A percentile compares a stretch with the other conserved stretches of the same genome.
Conservation (phyloP, 495 filamentous ascomycete genomes). For the Xylaria intraflava region DNA sequence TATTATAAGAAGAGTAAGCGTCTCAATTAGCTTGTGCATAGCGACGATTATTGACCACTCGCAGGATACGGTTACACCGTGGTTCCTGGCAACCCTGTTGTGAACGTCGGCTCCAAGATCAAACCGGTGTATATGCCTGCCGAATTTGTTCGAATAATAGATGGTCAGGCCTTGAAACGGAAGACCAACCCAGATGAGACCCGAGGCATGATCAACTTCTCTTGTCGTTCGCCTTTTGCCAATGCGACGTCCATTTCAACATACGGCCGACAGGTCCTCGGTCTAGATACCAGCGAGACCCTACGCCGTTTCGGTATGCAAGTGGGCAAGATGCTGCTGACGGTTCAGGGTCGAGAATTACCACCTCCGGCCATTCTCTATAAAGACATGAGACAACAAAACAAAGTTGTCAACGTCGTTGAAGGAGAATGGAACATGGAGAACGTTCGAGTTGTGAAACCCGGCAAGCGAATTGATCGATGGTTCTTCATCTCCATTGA, state of each 20-base stretch:
- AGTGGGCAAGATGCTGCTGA: constrained; percentile 41
- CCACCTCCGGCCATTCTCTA: constrained; percentile 35
- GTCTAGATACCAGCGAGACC: constrained; percentile 20
- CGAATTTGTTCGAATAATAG: constrained; percentile 51
- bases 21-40: too few species aligned
- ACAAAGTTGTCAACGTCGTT: neutral
- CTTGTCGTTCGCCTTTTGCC: constrained; percentile 49
- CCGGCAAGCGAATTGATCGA: constrained; percentile 22
- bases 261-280: neutral
- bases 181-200: constrained; percentile 49
- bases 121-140: constrained; percentile 55
- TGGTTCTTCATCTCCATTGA: constrained; percentile 31
- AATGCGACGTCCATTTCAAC: constrained; percentile 54
- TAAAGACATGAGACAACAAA: constrained; percentile 15
- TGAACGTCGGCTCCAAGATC: constrained; percentile 56
- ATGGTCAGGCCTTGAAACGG: constrained; percentile 50
- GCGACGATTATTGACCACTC: neutral
- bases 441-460: constrained; percentile 23
- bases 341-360: constrained; percentile 52
- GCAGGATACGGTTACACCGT: neutral
- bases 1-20: constrained; percentile 30
- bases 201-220: constrained; percentile 52
- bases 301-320: constrained; percentile 39
- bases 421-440: constrained; percentile 38
- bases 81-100: constrained; percentile 27